Percentiles rank a stretch among this genome's conserved stretches.
Conservation (phyloP, 2,329 filamentous ascomycete genomes). For the Neoscytalidium dimidiatum region DNA sequence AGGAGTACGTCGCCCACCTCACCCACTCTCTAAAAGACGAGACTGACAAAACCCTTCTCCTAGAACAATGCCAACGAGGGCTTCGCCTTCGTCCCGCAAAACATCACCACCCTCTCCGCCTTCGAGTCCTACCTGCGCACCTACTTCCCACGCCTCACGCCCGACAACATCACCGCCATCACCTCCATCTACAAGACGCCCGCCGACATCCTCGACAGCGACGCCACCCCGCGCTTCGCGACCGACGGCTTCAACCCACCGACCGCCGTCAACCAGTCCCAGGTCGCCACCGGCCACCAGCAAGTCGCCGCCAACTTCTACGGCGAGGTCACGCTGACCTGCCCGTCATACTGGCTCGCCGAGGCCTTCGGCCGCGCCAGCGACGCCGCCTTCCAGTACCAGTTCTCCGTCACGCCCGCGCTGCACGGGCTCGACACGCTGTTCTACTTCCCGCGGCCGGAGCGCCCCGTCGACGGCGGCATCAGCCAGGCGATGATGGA, state of each 20-base stretch:
- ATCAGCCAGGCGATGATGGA: background rate
- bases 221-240: conserved; percentile 30
- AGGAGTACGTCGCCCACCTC: conserved; percentile 24
- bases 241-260: conserved; percentile 35
- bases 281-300: conserved; percentile 55
- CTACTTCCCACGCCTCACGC: conserved; percentile 36
- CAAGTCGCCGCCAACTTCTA: conserved; percentile 57
- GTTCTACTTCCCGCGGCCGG: conserved; percentile 24
- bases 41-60: conserved; percentile 39
- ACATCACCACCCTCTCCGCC: conserved; percentile 44
- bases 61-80: conserved; percentile 50
- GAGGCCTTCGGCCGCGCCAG: conserved; percentile 45
- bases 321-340: conserved; percentile 58
- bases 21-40: background rate
- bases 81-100: conserved; percentile 45
- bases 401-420: conserved; percentile 25
- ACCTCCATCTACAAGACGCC: conserved; percentile 39
- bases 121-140: conserved; percentile 49
- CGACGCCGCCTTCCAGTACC: conserved; percentile 14
- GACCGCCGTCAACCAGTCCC: conserved; percentile 54
- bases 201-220: conserved; percentile 28
- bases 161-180: conserved; percentile 40
- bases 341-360: conserved; percentile 59
- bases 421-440: conserved; percentile 25
- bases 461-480: background rate